Conservation (phyloP, 176 grass and related monocot species). For the Aechmea fasciata region DNA sequence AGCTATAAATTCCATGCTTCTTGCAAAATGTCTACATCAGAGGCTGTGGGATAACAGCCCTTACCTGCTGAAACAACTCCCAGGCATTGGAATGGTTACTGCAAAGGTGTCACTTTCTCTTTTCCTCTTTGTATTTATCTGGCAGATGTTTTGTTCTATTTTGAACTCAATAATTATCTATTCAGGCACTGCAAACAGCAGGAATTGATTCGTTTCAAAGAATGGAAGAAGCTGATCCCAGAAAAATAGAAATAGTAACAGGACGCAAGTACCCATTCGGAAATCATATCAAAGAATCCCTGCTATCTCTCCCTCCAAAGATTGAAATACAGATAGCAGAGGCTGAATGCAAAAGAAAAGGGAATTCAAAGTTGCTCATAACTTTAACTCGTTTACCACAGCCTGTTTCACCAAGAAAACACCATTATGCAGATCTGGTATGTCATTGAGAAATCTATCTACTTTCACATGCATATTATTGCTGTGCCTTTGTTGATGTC, state of each 20-base stretch:
- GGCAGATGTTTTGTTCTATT: background rate
- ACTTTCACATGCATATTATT: background rate
- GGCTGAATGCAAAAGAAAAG: slow-evolving; percentile 39
- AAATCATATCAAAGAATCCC: slow-evolving; percentile 67
- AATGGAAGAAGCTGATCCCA: slow-evolving; percentile 67
- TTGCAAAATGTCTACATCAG: slow-evolving; percentile 74
- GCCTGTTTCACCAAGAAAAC: slow-evolving; percentile 45
- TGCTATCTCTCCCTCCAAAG: slow-evolving; percentile 66
- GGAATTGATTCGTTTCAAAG: slow-evolving; percentile 69
- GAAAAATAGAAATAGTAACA: slow-evolving; percentile 81
- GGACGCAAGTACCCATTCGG: slow-evolving; percentile 88
- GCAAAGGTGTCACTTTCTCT: slow-evolving; percentile 49
- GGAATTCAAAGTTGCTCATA: slow-evolving; percentile 57
- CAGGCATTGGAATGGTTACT: slow-evolving; percentile 94
- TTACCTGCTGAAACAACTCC: slow-evolving; percentile 80
- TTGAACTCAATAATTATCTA: slow-evolving; percentile 29
- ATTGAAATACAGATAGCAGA: slow-evolving; percentile 67
- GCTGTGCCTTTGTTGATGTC: no score
- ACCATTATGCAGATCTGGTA: slow-evolving; percentile 73
- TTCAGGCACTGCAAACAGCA: slow-evolving; percentile 55
- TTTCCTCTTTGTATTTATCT: slow-evolving; percentile 10
- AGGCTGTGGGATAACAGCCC: slow-evolving; percentile 80
- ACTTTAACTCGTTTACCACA: slow-evolving; percentile 47
- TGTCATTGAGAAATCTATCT: background rate
- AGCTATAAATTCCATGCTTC: slow-evolving; percentile 59